Conservation (phyloP, 2,329 filamentous ascomycete genomes). For the Colletotrichum sp. region DNA sequence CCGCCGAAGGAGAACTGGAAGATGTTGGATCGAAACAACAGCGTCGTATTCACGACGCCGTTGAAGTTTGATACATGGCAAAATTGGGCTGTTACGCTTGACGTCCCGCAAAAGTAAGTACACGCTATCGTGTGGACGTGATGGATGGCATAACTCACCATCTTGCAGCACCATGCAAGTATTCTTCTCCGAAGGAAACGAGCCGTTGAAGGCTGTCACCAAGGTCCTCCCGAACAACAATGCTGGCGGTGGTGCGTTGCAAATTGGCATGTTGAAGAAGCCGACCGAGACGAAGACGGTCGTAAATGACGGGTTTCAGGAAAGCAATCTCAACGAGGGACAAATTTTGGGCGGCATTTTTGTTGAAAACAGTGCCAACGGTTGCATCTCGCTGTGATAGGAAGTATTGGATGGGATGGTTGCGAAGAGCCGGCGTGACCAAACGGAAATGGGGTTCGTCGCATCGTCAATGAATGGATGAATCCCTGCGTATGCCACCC, state of each 20-base stretch:
- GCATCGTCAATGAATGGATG: not conserved
- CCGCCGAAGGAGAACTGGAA: conserved; percentile 44
- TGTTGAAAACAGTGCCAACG: conserved; percentile 48
- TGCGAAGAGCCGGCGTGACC: not conserved
- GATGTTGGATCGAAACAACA: conserved; percentile 52
- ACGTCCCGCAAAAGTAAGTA: conserved; percentile 60
- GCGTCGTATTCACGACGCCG: conserved; percentile 53
- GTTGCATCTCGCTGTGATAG: conserved; percentile 2
- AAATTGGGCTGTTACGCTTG: conserved; percentile 66
- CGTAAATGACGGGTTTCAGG: conserved; percentile 52
- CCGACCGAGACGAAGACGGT: conserved; percentile 50
- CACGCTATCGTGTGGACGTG: not conserved
- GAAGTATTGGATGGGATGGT: not conserved
- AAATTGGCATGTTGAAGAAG: conserved; percentile 69
- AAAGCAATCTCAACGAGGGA: conserved; percentile 53
- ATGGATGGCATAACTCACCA: not conserved
- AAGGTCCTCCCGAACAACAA: conserved; percentile 53
- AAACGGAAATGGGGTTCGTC: not conserved
- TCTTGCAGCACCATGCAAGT: conserved; percentile 56
- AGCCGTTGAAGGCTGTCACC: conserved; percentile 51
- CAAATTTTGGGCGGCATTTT: conserved; percentile 58
- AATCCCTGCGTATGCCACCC: not conserved
- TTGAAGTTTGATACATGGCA: conserved; percentile 59
- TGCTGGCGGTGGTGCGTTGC: conserved; percentile 63
- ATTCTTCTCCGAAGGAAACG: conserved; percentile 57